phyloP scores from a whole-genome alignment of 2,329 filamentous ascomycete species.

The Dactylellina leptospora region DNA sequence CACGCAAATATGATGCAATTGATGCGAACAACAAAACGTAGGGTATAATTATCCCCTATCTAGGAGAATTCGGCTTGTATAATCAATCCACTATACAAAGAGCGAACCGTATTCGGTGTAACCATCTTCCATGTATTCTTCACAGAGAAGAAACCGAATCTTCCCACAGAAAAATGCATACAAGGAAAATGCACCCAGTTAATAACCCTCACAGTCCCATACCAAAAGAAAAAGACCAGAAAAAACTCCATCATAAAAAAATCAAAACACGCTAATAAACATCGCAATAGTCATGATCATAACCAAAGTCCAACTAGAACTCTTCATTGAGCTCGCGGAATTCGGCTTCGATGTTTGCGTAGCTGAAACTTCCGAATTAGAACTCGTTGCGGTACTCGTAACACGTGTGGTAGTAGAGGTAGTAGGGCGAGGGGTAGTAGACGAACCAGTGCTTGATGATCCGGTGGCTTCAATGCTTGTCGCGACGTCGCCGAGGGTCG shows the following conservation, averaged over 20 bases:
- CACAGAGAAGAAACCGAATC: too few relatives aligned
- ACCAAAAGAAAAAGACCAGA: not conserved
- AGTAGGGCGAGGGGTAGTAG: slow-evolving; percentile 18
- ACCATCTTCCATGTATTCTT: too few relatives aligned
- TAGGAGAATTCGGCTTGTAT: too few relatives aligned
- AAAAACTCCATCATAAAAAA: slow-evolving; percentile 5
- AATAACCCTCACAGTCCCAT: slow-evolving; percentile 8
- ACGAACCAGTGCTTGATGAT: slow-evolving; percentile 42
- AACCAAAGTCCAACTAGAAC: slow-evolving; percentile 27
- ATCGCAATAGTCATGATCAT: slow-evolving; percentile 35
- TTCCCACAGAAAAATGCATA: too few relatives aligned
- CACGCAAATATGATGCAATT: too few relatives aligned
- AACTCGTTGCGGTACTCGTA: slow-evolving; percentile 23
- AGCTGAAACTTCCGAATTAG: slow-evolving; percentile 26
- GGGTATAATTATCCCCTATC: too few relatives aligned
- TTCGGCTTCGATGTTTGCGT: slow-evolving; percentile 33
- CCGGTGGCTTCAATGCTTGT: slow-evolving; percentile 17
- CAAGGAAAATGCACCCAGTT: not conserved
- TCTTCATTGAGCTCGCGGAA: slow-evolving; percentile 19
- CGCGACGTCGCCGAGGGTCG: slow-evolving; percentile 70
- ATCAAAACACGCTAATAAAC: slow-evolving; percentile 32
- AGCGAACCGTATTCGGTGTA: too few relatives aligned
- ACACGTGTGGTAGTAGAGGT: slow-evolving; percentile 4
- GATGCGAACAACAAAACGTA: too few relatives aligned
- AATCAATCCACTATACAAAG: too few relatives aligned